phyloP scores from a whole-genome alignment of 805 yeast species.

The Metschnikowia santaceciliae region DNA sequence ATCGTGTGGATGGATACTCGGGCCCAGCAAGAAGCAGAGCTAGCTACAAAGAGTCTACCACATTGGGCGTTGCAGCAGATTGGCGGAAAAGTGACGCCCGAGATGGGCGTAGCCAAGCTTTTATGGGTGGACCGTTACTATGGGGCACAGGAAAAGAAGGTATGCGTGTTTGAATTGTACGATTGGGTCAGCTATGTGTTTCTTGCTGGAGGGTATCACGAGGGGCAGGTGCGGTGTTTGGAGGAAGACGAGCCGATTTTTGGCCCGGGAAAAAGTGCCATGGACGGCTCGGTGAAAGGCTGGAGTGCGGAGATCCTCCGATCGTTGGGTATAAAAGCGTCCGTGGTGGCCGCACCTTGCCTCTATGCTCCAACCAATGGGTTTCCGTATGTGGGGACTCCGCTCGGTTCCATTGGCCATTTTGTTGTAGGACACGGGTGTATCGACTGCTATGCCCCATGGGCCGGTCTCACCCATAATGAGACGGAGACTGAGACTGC shows the following conservation, averaged over 20 bases:
- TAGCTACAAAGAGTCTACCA: conserved; percentile 25
- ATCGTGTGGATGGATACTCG: conserved; percentile 61
- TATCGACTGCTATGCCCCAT: conserved; percentile 56
- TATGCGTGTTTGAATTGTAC: conserved; percentile 47
- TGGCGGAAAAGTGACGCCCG: conserved; percentile 50
- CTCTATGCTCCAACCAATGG: not conserved
- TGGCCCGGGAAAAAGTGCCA: conserved; percentile 26
- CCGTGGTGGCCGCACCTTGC: conserved; percentile 11
- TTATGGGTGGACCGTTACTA: conserved; percentile 31
- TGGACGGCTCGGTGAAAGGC: conserved; percentile 59
- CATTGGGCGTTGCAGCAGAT: conserved; percentile 20
- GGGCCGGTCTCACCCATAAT: conserved; percentile 16
- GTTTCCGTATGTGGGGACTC: conserved; percentile 17
- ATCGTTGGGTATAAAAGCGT: conserved; percentile 15
- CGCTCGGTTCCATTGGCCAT: conserved; percentile 16
- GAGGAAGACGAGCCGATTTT: conserved; percentile 8
- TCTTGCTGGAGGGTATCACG: conserved; percentile 21
- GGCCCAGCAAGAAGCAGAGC: conserved; percentile 29
- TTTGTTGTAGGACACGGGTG: conserved; percentile 43
- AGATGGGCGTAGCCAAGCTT: conserved; percentile 56
- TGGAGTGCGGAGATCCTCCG: conserved; percentile 36
- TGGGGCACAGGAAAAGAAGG: conserved; percentile 11
- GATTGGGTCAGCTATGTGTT: conserved; percentile 40
- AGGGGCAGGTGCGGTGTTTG: conserved; percentile 15
- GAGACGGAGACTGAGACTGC: too few species aligned